phyloP scores from a whole-genome alignment of 192 early-diverging fungal species.

The Pilobolus umbonatus region DNA sequence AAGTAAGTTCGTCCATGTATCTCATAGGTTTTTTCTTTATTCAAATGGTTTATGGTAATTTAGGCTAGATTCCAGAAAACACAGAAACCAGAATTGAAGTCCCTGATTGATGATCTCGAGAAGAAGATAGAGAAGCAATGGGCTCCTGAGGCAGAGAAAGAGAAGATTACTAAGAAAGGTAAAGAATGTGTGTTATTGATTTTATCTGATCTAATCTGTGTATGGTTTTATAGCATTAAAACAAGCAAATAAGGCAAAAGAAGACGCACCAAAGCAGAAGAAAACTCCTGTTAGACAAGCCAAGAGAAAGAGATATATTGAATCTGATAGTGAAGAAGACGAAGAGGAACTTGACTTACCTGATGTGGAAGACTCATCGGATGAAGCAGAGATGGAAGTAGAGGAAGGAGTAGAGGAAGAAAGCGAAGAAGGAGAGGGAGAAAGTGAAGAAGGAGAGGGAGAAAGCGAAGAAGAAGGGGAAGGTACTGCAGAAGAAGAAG shows the following conservation, averaged over 20 bases:
- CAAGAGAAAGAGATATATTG: constrained; percentile 2
- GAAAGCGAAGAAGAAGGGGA: constrained; percentile 13
- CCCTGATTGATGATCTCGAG: constrained; percentile 83
- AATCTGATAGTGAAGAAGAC: constrained; percentile 1
- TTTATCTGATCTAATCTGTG: background rate
- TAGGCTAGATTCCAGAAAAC: constrained; percentile 55
- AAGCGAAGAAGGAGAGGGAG: background rate
- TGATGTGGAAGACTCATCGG: background rate
- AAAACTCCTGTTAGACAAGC: background rate
- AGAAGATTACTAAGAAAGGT: background rate
- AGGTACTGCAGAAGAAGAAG: constrained; percentile 9
- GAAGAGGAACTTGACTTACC: constrained; percentile 1
- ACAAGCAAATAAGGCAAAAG: background rate
- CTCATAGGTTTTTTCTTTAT: background rate
- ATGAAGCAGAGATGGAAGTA: constrained; percentile 8
- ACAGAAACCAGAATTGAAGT: constrained; percentile 76
- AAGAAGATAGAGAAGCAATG: constrained; percentile 60
- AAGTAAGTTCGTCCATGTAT: constrained; percentile 40
- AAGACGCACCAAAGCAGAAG: background rate
- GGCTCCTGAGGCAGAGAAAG: background rate
- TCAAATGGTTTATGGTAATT: background rate
- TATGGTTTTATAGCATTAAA: background rate
- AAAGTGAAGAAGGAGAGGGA: constrained; percentile 2
- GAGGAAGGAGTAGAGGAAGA: constrained; percentile 4
- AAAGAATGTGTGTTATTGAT: background rate